These are phyloP conservation scores for Apiospora hydei DNA, from an alignment of 2,329 filamentous ascomycete species.

Conservation along the genomic window DNA sequence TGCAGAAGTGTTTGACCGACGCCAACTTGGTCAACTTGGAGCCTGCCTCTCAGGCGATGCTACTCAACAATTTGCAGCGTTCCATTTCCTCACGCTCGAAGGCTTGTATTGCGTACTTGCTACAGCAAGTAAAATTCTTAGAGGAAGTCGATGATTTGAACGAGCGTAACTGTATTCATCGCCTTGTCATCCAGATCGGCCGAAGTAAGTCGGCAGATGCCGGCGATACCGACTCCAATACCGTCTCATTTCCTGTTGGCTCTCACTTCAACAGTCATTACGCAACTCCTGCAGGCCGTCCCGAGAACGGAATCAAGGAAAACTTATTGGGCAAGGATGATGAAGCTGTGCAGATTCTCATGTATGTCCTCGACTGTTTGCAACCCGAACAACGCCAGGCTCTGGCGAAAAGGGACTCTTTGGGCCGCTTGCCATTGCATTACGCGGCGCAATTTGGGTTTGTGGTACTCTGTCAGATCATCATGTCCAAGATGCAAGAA, in stretches of 20 bases:
- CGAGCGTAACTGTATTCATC: slow-evolving; percentile 90
- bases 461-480: slow-evolving; percentile 84
- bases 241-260: slow-evolving; percentile 56
- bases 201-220: slow-evolving; percentile 65
- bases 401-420: slow-evolving; percentile 74
- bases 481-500: slow-evolving; percentile 87
- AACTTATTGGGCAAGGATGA: slow-evolving; percentile 73
- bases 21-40: slow-evolving; percentile 62
- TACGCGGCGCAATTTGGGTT: slow-evolving; percentile 96
- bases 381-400: slow-evolving; percentile 71
- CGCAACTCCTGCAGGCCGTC: slow-evolving; percentile 74
- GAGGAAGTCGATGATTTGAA: slow-evolving; percentile 94
- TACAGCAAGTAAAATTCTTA: slow-evolving; percentile 73
- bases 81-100: slow-evolving; percentile 75
- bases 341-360: slow-evolving; percentile 74
- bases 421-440: slow-evolving; percentile 86
- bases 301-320: slow-evolving; percentile 67
- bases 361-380: slow-evolving; percentile 71
- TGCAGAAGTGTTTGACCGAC: slow-evolving; percentile 65
- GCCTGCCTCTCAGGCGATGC: slow-evolving; percentile 66
- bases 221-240: slow-evolving; percentile 58
- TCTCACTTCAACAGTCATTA: slow-evolving; percentile 71
- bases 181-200: slow-evolving; percentile 90
- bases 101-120: slow-evolving; percentile 73
- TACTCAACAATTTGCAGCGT: slow-evolving; percentile 82